phyloP scores from a whole-genome alignment of 2,329 filamentous ascomycete genomes.

The Colletotrichum chrysophilum region DNA sequence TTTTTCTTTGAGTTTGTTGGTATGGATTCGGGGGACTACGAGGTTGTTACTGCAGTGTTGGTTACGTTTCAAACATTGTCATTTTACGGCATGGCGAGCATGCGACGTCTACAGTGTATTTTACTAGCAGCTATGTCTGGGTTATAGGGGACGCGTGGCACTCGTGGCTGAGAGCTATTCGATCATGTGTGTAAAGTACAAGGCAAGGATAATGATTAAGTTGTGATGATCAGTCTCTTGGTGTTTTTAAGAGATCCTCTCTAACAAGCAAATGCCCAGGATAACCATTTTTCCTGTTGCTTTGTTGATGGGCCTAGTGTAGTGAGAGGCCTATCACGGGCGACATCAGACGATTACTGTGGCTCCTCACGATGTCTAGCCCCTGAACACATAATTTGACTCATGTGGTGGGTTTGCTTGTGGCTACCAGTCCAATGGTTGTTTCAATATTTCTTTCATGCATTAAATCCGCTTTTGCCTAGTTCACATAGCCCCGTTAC shows the following conservation, averaged over 20 bases:
- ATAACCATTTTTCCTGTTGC: background rate
- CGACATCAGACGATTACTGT: background rate
- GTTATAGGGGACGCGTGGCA: background rate
- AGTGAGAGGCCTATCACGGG: background rate
- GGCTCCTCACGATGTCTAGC: background rate
- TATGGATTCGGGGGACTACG: background rate
- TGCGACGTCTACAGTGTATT: background rate
- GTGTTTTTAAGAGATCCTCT: background rate
- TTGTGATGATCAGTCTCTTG: background rate
- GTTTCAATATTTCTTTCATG: background rate
- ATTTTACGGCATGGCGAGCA: background rate
- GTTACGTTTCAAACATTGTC: background rate
- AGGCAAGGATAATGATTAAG: background rate
- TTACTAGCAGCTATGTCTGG: background rate
- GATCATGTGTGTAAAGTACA: background rate
- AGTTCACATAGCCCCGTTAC: background rate
- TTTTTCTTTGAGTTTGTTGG: background rate
- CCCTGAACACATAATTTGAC: background rate
- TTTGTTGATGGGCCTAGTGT: background rate
- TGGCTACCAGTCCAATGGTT: background rate
- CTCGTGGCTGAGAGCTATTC: background rate
- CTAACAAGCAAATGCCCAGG: background rate
- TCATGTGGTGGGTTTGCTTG: background rate
- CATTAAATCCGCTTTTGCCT: background rate
- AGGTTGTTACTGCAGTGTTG: background rate